These are phyloP conservation scores for Fusarium oligoseptatum DNA, from an alignment of 2,329 filamentous ascomycete genomes.

Conservation along the genomic window DNA sequence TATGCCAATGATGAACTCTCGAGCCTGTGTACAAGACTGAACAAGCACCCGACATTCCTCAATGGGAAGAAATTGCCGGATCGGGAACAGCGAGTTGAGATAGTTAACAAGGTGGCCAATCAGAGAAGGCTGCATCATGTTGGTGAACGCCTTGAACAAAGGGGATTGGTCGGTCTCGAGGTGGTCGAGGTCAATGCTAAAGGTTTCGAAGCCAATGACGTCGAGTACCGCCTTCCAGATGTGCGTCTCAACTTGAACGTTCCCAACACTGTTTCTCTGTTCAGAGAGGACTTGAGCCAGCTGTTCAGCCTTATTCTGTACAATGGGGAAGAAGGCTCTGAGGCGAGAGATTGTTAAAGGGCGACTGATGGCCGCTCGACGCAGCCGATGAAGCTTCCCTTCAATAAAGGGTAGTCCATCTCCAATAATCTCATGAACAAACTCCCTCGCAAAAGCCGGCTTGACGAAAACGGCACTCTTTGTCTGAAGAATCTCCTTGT, in stretches of 20 bases:
- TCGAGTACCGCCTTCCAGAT: slow-evolving; percentile 53
- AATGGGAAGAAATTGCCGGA: slow-evolving; percentile 53
- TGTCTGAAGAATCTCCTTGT: slow-evolving; percentile 45
- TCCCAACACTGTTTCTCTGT: slow-evolving; percentile 22
- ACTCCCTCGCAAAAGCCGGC: slow-evolving; percentile 42
- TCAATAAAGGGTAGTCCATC: slow-evolving; percentile 54
- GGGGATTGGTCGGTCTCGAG: slow-evolving; percentile 46
- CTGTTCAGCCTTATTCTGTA: slow-evolving; percentile 52
- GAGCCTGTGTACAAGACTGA: slow-evolving; percentile 46
- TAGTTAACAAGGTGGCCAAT: slow-evolving; percentile 47
- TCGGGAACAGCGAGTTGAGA: slow-evolving; percentile 52
- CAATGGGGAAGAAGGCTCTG: slow-evolving; percentile 45
- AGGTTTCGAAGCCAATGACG: slow-evolving; percentile 51
- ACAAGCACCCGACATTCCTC: slow-evolving; percentile 54
- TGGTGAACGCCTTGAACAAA: slow-evolving; percentile 39
- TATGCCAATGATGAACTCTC: slow-evolving; percentile 47
- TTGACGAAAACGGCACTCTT: slow-evolving; percentile 47
- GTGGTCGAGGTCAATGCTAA: slow-evolving; percentile 53
- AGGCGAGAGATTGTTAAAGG: slow-evolving; percentile 51
- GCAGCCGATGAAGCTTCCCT: slow-evolving; percentile 51
- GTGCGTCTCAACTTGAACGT: slow-evolving; percentile 44
- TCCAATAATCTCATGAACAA: slow-evolving; percentile 45
- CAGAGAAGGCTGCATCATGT: slow-evolving; percentile 45
- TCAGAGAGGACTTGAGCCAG: slow-evolving; percentile 41
- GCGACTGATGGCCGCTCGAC: slow-evolving; percentile 52